Conservation (phyloP, 768 basidiomycete species). For the Fomitopsis serialis region DNA sequence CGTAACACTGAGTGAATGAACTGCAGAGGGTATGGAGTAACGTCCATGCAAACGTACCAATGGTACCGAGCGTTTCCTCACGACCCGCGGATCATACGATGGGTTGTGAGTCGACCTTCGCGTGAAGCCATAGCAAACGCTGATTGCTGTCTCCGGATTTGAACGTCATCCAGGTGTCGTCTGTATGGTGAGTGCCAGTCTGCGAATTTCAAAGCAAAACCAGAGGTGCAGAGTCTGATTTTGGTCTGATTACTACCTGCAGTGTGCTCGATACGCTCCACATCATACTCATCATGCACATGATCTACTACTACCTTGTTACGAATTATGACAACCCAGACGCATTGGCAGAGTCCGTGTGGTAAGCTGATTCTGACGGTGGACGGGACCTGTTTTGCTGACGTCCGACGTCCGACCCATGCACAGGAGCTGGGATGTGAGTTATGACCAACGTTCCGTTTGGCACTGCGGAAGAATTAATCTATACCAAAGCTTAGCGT, state of each 20-base stretch:
- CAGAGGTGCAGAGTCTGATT: no score
- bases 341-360: conserved; percentile 6
- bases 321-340: conserved; percentile 7
- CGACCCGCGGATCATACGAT: conserved; percentile 5
- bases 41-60: conserved; percentile 9
- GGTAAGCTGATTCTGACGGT: conserved; percentile 3
- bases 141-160: no score
- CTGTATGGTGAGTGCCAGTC: background rate
- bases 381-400: no score
- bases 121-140: background rate
- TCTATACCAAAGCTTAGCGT: background rate
- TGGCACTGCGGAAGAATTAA: background rate
- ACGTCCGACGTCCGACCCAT: no score
- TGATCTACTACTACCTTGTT: conserved; percentile 13
- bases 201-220: no score
- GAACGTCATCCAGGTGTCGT: background rate
- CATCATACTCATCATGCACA: conserved; percentile 9
- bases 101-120: conserved; percentile 4
- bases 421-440: conserved; percentile 12
- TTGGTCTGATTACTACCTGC: no score
- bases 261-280: conserved; percentile 9
- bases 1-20: background rate
- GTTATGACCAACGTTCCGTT: conserved; percentile 2
- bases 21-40: conserved; percentile 8
- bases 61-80: conserved; percentile 6